A percentile compares a stretch with the other conserved stretches of the same genome.
Evolutionary conservation across 768 basidiomycete genomes (phyloP).

Genomic region (Kwoniella sp.): DNA sequence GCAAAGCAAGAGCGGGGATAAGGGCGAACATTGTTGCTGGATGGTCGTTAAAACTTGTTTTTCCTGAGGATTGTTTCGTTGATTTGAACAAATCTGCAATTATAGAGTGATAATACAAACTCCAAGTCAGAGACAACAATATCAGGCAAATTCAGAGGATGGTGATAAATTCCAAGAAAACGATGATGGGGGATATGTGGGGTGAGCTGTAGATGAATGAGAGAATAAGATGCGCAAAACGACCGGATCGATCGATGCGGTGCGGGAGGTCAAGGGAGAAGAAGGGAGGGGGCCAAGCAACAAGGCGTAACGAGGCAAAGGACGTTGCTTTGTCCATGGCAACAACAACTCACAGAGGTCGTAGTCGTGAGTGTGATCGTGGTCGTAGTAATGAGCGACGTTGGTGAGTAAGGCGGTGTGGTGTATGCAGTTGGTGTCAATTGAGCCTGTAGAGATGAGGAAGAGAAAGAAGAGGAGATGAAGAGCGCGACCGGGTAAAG

Average conservation of each 20-base stretch:
- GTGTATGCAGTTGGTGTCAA: background rate
- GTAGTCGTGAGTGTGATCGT: background rate
- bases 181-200: too few species aligned
- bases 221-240: too few species aligned
- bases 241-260: background rate
- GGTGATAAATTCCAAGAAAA: too few species aligned
- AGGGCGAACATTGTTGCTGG: constrained; percentile 19
- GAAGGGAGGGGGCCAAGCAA: background rate
- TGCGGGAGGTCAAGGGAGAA: background rate
- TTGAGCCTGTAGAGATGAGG: background rate
- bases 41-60: background rate
- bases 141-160: too few species aligned
- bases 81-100: background rate
- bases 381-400: background rate
- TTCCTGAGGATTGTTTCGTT: too few species aligned
- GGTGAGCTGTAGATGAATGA: too few species aligned
- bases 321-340: constrained; percentile 1
- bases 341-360: background rate
- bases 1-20: constrained; percentile 23
- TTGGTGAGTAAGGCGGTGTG: constrained; percentile 3
- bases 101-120: background rate
- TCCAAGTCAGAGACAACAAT: too few species aligned
- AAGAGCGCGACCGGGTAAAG: background rate
- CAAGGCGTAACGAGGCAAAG: background rate
- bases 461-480: background rate